A percentile compares a stretch with the other conserved stretches of the same genome.
These are phyloP conservation scores for Talaromyces proteolyticus DNA, from an alignment of 495 filamentous ascomycete species.

Conservation along the genomic window DNA sequence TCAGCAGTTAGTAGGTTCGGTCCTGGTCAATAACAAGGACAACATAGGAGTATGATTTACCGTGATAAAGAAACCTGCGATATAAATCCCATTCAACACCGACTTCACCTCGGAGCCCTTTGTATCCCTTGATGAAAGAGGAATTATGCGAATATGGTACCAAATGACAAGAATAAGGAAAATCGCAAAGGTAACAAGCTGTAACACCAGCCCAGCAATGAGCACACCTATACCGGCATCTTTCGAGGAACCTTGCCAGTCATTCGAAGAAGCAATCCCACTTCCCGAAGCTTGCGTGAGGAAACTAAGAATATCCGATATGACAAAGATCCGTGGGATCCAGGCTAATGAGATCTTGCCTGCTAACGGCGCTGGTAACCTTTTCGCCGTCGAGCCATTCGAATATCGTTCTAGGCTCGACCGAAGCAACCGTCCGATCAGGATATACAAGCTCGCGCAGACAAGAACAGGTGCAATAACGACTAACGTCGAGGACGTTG, in stretches of 20 bases:
- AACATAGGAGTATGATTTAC: constrained; percentile 10
- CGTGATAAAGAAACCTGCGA: constrained; percentile 20
- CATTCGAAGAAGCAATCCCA: constrained; percentile 21
- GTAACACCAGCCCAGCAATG: constrained; percentile 21
- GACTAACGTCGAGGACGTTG: constrained; percentile 21
- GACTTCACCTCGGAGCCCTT: constrained; percentile 13
- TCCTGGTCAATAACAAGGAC: background rate
- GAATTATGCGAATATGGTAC: constrained; percentile 11
- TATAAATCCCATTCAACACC: constrained; percentile 19
- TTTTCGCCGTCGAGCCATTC: too few species aligned
- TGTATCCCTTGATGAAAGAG: background rate
- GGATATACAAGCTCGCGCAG: constrained; percentile 24
- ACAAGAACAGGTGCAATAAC: constrained; percentile 26
- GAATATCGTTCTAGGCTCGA: background rate
- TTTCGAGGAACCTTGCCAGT: constrained; percentile 19
- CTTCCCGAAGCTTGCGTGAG: constrained; percentile 27
- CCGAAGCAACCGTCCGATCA: constrained; percentile 21
- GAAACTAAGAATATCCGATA: constrained; percentile 23
- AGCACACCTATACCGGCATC: constrained; percentile 17
- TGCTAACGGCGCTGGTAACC: too few species aligned
- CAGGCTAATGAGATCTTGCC: constrained; percentile 12
- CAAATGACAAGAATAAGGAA: constrained; percentile 18
- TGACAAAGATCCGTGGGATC: constrained; percentile 26
- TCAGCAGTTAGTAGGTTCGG: background rate
- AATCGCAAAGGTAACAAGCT: constrained; percentile 20